These are phyloP conservation scores for Melampsora americana DNA, from an alignment of 1,284 basidiomycete genomes.

Conservation along the genomic window DNA sequence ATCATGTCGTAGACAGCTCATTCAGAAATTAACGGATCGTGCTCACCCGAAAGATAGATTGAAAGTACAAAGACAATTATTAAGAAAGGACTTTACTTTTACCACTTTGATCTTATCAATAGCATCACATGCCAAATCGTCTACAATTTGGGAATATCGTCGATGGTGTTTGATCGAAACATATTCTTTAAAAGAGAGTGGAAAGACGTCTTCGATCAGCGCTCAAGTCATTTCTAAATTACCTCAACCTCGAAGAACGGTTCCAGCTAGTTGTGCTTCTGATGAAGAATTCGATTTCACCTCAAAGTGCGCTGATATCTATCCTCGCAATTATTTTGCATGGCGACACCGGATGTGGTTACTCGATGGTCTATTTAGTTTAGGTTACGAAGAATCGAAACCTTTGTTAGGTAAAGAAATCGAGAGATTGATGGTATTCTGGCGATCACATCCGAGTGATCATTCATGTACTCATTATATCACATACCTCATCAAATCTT, in stretches of 20 bases:
- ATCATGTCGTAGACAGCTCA: constrained; percentile 14
- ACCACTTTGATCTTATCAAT: constrained; percentile 19
- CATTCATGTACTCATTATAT: constrained; percentile 31
- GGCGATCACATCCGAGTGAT: constrained; percentile 20
- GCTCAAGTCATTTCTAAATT: not conserved
- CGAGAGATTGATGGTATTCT: not conserved
- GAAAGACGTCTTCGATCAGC: not conserved
- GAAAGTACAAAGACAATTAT: constrained; percentile 1
- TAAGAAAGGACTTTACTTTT: not conserved
- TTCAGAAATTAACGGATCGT: not conserved
- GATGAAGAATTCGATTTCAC: constrained; percentile 23
- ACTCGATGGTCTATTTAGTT: not conserved
- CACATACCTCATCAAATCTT: constrained; percentile 3
- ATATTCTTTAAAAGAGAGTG: not conserved
- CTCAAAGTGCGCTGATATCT: not conserved
- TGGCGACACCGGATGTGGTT: constrained; percentile 37
- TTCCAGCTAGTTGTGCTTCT: not conserved
- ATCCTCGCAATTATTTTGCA: constrained; percentile 34
- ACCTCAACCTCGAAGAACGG: not conserved
- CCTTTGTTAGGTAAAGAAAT: not conserved
- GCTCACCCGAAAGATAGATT: not conserved
- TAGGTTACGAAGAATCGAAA: not conserved
- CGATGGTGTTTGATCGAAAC: constrained; percentile 19
- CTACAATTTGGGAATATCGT: constrained; percentile 24
- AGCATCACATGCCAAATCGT: constrained; percentile 18